phyloP scores from a whole-genome alignment of 2,329 filamentous ascomycete species.

The Aspergillus viridinutans region DNA sequence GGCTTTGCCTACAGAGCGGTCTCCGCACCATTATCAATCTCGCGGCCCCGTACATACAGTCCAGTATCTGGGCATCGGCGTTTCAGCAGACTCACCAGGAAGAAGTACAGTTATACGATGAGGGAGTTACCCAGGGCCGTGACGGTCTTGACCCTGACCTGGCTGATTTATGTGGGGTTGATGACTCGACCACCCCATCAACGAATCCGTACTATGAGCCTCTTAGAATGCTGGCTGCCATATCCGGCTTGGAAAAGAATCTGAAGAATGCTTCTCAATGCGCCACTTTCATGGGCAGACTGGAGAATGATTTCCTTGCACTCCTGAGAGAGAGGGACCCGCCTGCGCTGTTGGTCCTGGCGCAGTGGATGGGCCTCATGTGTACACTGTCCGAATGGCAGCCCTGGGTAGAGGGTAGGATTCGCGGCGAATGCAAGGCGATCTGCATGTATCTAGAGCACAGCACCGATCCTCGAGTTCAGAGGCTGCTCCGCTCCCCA shows the following conservation, averaged over 20 bases:
- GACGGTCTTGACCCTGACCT: constrained; percentile 22
- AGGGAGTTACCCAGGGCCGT: constrained; percentile 13
- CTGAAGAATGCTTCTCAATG: constrained; percentile 18
- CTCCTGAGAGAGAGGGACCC: constrained; percentile 22
- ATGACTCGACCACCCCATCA: constrained; percentile 15
- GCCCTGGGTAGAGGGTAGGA: constrained; percentile 26
- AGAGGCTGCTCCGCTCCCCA: constrained; percentile 20
- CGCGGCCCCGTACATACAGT: constrained; percentile 9
- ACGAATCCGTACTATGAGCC: constrained; percentile 25
- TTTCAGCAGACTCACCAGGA: constrained; percentile 16
- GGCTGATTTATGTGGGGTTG: constrained; percentile 27
- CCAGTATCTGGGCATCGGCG: constrained; percentile 24
- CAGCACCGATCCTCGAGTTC: constrained; percentile 17
- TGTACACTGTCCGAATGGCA: constrained; percentile 25
- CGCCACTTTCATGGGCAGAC: constrained; percentile 23
- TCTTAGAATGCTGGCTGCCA: constrained; percentile 14
- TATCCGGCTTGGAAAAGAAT: constrained; percentile 18
- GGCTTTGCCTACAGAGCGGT: constrained; percentile 29
- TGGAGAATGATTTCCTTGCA: constrained; percentile 22
- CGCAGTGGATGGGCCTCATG: constrained; percentile 31
- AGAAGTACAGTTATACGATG: constrained; percentile 13
- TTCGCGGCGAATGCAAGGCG: constrained; percentile 25
- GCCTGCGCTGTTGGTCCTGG: constrained; percentile 24
- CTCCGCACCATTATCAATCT: constrained; percentile 19
- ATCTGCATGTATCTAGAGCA: constrained; percentile 30